Evolutionary conservation across 768 basidiomycete species (phyloP).

Genomic region (Lactarius psammicola): DNA sequence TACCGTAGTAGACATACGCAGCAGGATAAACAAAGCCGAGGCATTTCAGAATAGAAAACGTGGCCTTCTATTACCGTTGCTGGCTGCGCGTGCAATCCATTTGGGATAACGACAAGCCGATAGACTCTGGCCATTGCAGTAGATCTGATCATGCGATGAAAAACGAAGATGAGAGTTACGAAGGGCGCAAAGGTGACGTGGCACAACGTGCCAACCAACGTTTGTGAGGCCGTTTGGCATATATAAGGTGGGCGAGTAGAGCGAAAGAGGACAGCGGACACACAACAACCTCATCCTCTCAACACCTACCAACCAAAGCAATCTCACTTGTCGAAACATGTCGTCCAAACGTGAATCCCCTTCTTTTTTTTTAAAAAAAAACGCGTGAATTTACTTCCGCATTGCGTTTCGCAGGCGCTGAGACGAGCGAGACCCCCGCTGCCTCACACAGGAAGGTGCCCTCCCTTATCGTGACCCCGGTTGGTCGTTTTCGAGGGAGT

Average conservation of each 20-base stretch:
- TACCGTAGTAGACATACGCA: not conserved
- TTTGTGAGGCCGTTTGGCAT: not conserved
- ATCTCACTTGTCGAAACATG: conserved; percentile 11
- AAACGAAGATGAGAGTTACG: not conserved
- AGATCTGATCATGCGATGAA: not conserved
- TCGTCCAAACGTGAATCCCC: conserved; percentile 16
- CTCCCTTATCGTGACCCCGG: not conserved
- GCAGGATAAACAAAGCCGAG: no score
- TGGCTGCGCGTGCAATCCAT: no score
- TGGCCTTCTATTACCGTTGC: no score
- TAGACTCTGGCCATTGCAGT: conserved; percentile 3
- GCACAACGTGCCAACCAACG: not conserved
- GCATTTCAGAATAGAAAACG: no score
- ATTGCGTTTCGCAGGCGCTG: not conserved
- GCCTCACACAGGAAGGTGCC: not conserved
- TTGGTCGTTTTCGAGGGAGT: not conserved
- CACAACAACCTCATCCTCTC: not conserved
- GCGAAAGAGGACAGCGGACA: conserved; percentile 3
- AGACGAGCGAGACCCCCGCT: not conserved
- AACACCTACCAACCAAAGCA: conserved; percentile 5
- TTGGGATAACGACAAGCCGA: no score
- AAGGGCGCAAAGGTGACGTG: not conserved
- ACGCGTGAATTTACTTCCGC: conserved; percentile 11
- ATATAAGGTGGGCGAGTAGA: conserved; percentile 6
- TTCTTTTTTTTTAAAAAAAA: no score